Base-by-base conservation (phyloP, 2,329 filamentous ascomycete genomes). In the Ambrosiella xylebori region DNA sequence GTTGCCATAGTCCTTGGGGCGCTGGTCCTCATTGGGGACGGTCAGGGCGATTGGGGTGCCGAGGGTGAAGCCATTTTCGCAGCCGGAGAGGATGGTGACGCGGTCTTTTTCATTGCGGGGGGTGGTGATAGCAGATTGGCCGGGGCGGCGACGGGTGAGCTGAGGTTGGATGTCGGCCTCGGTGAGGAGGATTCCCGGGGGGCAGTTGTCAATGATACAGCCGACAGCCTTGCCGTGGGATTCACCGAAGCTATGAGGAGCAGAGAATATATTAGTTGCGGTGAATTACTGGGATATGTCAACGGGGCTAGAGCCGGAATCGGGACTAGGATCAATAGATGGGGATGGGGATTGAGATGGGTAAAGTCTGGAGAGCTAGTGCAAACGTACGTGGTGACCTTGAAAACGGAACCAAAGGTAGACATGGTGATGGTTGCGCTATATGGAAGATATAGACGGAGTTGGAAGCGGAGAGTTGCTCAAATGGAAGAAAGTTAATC, bases 151-250 rank as follows among this genome's bases (percentile, higher is more conserved):
- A 63, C 91, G 84, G 62, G 85, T 94, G 80, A 97, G 87, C 73
- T 96, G 89, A 54, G 89, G 89, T 73, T 98, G 91, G 68, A 97
- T 94, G 67, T 94, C 88, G 57, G 75, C 76, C 71, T 95, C 90
- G 62, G 81, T 85, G 69, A 97, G 81, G 65, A 83, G 75, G 77
- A 97, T 84, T 65, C 88, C 87, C 12, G 93, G 90, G 40, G 91
- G 93, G 67, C 82, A 86, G 65, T 89, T 89, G 69, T 97, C 91
- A 71, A 97, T 84, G 66, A 97, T 96, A 74, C 88, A 94, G 67
- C 89, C 90, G 66, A 97, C 89, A 38, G 86, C 91, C 66, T 84
- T 85, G 75, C 91, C 94, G 74, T 96, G 91, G 59, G 87, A 94
- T 67, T 77, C 74, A 67, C 75, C 74, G 63, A 73, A 74, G 65